phyloP scores from a whole-genome alignment of 768 basidiomycete genomes.

The Russula griseocarnosa region DNA sequence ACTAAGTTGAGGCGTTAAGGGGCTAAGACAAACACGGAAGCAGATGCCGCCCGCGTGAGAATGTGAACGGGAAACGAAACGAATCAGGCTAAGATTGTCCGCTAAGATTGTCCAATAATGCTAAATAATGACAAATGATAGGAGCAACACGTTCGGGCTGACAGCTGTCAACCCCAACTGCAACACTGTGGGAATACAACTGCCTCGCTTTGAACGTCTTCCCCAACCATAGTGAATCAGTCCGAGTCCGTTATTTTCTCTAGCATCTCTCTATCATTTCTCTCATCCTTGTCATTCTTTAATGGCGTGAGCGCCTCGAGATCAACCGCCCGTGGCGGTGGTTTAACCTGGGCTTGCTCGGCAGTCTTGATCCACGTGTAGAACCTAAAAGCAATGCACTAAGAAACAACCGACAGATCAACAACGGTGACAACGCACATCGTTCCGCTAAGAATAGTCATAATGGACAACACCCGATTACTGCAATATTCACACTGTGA shows the following conservation, averaged over 20 bases:
- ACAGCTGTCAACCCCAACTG: not conserved
- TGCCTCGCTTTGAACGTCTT: not conserved
- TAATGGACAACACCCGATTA: conserved; percentile 35
- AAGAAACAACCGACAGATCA: not conserved
- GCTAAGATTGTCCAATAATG: conserved; percentile 1
- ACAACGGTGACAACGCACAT: conserved; percentile 43
- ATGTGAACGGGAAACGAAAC: not conserved
- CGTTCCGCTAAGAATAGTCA: conserved; percentile 64
- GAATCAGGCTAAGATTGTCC: not conserved
- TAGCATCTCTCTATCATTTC: conserved; percentile 32
- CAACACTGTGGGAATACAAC: not conserved
- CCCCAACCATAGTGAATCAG: not conserved
- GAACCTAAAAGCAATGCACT: conserved; percentile 37
- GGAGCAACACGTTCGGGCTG: not conserved
- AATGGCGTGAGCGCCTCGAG: conserved; percentile 37
- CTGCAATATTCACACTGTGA: conserved; percentile 14
- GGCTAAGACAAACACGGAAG: not conserved
- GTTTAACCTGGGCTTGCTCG: conserved; percentile 32
- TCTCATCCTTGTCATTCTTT: conserved; percentile 29
- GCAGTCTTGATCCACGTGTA: conserved; percentile 56
- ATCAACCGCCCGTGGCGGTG: conserved; percentile 37
- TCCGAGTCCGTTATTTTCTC: conserved; percentile 28
- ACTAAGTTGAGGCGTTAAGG: not conserved
- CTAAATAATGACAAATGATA: not conserved
- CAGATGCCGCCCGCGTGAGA: not conserved